Conservation (phyloP, 768 basidiomycete genomes). For the Strobilomyces confusus region DNA sequence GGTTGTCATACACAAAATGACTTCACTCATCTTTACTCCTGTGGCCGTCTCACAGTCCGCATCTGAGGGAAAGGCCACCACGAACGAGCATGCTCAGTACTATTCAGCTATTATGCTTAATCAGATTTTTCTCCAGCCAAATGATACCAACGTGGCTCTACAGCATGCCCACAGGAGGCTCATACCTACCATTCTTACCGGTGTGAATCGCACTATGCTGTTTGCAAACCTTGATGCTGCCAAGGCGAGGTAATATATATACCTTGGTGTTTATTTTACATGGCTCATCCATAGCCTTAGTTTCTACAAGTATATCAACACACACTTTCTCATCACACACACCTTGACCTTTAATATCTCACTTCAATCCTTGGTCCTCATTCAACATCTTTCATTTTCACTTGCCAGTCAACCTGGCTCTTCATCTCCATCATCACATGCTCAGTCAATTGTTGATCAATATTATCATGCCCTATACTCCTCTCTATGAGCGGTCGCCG, state of each 20-base stretch:
- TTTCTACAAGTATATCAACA: slow-evolving; percentile 83
- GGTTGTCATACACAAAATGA: slow-evolving; percentile 84
- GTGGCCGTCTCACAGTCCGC: slow-evolving; percentile 14
- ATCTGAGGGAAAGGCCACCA: slow-evolving; percentile 27
- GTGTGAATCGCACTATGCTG: slow-evolving; percentile 92
- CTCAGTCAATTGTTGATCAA: slow-evolving; percentile 54
- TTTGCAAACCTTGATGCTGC: slow-evolving; percentile 80
- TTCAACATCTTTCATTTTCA: slow-evolving; percentile 74
- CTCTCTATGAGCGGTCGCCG: too few relatives aligned
- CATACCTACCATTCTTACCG: slow-evolving; percentile 87
- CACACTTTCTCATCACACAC: slow-evolving; percentile 92
- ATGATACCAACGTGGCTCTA: slow-evolving; percentile 71
- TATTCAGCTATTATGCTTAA: slow-evolving; percentile 94
- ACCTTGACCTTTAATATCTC: slow-evolving; percentile 96
- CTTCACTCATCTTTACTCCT: slow-evolving; percentile 55
- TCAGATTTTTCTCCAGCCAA: slow-evolving; percentile 71
- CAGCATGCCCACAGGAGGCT: slow-evolving; percentile 73
- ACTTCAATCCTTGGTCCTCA: slow-evolving; percentile 84
- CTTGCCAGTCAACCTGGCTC: slow-evolving; percentile 41
- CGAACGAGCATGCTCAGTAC: slow-evolving; percentile 77
- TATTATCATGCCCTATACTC: slow-evolving; percentile 85
- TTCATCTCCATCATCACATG: slow-evolving; percentile 36
- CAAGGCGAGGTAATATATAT: slow-evolving; percentile 51
- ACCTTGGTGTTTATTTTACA: neutral
- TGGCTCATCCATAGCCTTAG: slow-evolving; percentile 34